These are phyloP conservation scores for Globisporangium parvum DNA, from an alignment of 352 stramenopile species.

Conservation along the genomic window DNA sequence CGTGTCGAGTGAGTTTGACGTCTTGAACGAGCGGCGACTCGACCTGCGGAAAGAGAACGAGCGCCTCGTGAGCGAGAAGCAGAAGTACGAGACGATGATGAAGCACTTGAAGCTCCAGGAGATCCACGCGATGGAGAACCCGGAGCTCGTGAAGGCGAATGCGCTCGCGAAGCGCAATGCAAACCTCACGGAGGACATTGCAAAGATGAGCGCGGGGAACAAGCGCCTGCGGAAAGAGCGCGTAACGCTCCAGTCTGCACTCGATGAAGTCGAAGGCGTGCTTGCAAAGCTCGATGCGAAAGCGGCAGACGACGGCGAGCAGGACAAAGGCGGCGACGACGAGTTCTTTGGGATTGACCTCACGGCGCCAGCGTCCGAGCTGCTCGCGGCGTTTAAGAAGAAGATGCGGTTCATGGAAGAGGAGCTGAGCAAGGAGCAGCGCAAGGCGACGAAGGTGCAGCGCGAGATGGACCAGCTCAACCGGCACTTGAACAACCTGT, in stretches of 20 bases:
- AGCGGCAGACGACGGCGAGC: conserved; percentile 31
- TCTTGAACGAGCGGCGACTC: conserved; percentile 48
- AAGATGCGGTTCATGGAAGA: conserved; percentile 72
- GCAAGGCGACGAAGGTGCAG: conserved; percentile 63
- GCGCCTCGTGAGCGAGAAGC: conserved; percentile 57
- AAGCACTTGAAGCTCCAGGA: conserved; percentile 78
- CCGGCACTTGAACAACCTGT: conserved; percentile 53
- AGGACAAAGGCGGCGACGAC: conserved; percentile 44
- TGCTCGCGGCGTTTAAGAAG: conserved; percentile 55
- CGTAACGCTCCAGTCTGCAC: conserved; percentile 47
- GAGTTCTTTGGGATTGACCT: conserved; percentile 78
- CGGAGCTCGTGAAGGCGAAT: conserved; percentile 73
- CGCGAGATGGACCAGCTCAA: conserved; percentile 85
- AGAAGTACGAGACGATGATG: conserved; percentile 72
- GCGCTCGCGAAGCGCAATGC: conserved; percentile 68
- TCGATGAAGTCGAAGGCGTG: conserved; percentile 69
- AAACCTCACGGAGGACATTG: conserved; percentile 78
- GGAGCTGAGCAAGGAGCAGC: conserved; percentile 75
- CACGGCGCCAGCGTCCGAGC: conserved; percentile 41
- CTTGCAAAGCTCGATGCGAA: conserved; percentile 55
- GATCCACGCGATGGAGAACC: conserved; percentile 62
- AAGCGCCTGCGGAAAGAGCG: conserved; percentile 80
- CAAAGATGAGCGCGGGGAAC: conserved; percentile 78
- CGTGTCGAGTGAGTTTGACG: conserved; percentile 63
- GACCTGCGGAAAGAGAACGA: conserved; percentile 77